phyloP scores from a whole-genome alignment of 2,329 filamentous ascomycete genomes.

The Xylaria sp. region DNA sequence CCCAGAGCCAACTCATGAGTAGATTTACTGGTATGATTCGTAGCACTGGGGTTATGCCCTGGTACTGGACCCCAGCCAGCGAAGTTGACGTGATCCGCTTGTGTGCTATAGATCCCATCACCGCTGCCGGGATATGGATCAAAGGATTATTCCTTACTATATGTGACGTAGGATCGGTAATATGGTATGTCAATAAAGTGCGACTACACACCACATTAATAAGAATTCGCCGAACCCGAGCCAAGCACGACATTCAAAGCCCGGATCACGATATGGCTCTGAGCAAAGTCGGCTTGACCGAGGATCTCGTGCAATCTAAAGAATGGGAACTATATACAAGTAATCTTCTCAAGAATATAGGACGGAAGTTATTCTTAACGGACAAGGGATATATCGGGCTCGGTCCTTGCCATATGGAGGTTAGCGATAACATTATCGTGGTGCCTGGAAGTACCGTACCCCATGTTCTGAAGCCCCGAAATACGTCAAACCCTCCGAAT shows the following conservation, averaged over 20 bases:
- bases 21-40: constrained; percentile 32
- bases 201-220: background rate
- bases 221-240: constrained; percentile 5
- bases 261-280: background rate
- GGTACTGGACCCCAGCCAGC: constrained; percentile 36
- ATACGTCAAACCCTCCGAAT: background rate
- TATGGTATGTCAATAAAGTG: constrained; percentile 15
- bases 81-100: constrained; percentile 31
- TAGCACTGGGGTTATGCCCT: constrained; percentile 32
- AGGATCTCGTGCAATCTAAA: background rate
- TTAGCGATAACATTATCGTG: constrained; percentile 47
- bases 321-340: constrained; percentile 34
- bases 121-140: constrained; percentile 19
- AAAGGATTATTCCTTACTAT: constrained; percentile 14
- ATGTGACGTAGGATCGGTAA: constrained; percentile 16
- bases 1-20: constrained; percentile 9
- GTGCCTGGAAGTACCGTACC: constrained; percentile 48
- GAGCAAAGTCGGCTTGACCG: constrained; percentile 13
- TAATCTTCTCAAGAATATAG: constrained; percentile 32
- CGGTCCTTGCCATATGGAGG: constrained; percentile 41
- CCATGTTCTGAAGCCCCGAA: constrained; percentile 41
- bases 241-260: constrained; percentile 3
- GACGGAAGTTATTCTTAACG: constrained; percentile 47
- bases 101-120: constrained; percentile 34
- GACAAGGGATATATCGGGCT: constrained; percentile 47